Conservation (phyloP, 1,284 basidiomycete species). For the Marasmius oreades region DNA sequence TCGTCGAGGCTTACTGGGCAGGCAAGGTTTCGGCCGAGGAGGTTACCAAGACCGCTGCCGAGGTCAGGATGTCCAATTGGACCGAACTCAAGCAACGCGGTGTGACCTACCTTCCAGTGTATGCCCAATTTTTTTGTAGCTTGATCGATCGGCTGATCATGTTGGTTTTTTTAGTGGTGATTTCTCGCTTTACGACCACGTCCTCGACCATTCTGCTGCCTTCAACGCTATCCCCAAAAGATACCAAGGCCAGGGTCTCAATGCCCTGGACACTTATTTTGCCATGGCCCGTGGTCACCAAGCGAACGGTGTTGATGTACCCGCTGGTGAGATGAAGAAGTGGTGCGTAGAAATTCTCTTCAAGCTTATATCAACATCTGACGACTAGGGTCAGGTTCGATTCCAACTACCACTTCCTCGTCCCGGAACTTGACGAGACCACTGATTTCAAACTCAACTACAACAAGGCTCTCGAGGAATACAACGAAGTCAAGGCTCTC, state of each 20-base stretch:
- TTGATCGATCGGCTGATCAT: slow-evolving; percentile 20
- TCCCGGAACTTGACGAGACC: slow-evolving; percentile 91
- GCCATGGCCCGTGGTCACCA: slow-evolving; percentile 99
- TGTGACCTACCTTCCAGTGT: slow-evolving; percentile 94
- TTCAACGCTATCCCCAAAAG: slow-evolving; percentile 98
- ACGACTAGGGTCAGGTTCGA: slow-evolving; percentile 77
- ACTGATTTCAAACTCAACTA: slow-evolving; percentile 94
- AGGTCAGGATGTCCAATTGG: slow-evolving; percentile 92
- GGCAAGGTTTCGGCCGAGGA: slow-evolving; percentile 87
- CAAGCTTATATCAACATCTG: slow-evolving; percentile 14
- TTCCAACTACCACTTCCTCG: slow-evolving; percentile 99
- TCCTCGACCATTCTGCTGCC: slow-evolving; percentile 94
- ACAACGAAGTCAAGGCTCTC: slow-evolving; percentile 89
- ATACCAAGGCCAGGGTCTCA: slow-evolving; percentile 86
- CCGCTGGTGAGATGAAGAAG: slow-evolving; percentile 99
- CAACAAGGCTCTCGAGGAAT: slow-evolving; percentile 96
- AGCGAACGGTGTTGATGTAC: slow-evolving; percentile 91
- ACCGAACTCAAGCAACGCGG: slow-evolving; percentile 83
- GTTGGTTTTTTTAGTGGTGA: slow-evolving; percentile 68
- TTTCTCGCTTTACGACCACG: slow-evolving; percentile 98
- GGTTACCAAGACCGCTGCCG: slow-evolving; percentile 85
- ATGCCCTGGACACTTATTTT: slow-evolving; percentile 93
- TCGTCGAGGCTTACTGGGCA: slow-evolving; percentile 97
- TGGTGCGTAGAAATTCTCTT: slow-evolving; percentile 54
- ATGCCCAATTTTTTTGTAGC: slow-evolving; percentile 26